Base-by-base conservation (phyloP, 495 filamentous ascomycete species). In the Penicillium antarcticum region DNA sequence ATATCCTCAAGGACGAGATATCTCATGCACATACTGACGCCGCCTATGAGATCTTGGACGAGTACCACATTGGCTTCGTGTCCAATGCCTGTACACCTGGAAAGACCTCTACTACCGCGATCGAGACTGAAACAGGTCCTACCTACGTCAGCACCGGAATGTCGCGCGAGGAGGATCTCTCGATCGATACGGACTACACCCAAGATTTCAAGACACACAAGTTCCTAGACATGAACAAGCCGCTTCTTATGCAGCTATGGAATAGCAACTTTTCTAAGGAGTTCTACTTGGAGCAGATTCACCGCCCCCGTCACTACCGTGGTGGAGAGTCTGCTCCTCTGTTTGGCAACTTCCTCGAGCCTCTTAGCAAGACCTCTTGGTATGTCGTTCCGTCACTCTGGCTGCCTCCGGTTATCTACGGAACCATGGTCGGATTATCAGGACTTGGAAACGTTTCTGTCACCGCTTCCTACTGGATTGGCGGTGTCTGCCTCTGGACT, bases 261-360 rank as follows among this genome's bases (percentile, higher is more conserved):
- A 74, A 65, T 53, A 87, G 92, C 45, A 87, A 86, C 9, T 99
- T 97, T 72, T 82, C 71, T 53, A 97, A 96, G 63, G 83, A 89
- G 24, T 97, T 97, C 64, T 99, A 99, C 58, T 80, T 99, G 10
- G 85, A 96, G 44, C 92, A 99, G 70, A 88, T 99, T 32, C 95
- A 99, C 66, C 84, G 92, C 40, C 92, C 92, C 19, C 83, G 92
- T 48, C 91, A 97, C 73, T 97, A 97, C 79, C 91, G 82, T 59
- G 90, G 91, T 45, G 94, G 94, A 35, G 83, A 84, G 50, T 96
- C 91, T 5, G 94, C 95, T 26, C 95, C 94, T 6, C 69, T 99
- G 24, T 99, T 99, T 70, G 95, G 95, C 36, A 99, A 99, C 70
- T 94, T 97, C 71, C 78, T 99, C 10, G 95, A 99, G 70, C 95